These are phyloP conservation scores for Talinum fruticosum DNA, from an alignment of 148 eudicot species.

Conservation along the genomic window DNA sequence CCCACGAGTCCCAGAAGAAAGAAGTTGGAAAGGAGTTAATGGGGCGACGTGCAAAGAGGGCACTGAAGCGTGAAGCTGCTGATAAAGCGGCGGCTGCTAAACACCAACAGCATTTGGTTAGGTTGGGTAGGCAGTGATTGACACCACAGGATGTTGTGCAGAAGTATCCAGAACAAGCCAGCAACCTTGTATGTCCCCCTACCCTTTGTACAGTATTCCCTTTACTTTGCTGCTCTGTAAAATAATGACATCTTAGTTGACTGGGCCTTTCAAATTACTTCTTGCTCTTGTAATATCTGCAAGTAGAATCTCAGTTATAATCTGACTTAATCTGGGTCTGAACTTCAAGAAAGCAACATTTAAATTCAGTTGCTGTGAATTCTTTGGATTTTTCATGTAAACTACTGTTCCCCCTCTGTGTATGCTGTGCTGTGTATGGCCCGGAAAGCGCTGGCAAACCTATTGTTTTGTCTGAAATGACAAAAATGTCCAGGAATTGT, in stretches of 20 bases:
- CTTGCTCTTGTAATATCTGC: constrained; percentile 6
- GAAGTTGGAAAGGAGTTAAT: constrained; percentile 46
- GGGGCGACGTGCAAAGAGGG: constrained; percentile 86
- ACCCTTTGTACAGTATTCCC: constrained; percentile 26
- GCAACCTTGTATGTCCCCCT: constrained; percentile 7
- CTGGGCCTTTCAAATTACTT: constrained; percentile 5
- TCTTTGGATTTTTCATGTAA: constrained; percentile 19
- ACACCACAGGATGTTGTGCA: constrained; percentile 2
- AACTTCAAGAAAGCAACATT: constrained; percentile 3
- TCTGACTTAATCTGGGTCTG: constrained; percentile 2
- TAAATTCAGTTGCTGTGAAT: constrained; percentile 8
- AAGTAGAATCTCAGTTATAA: constrained; percentile 11
- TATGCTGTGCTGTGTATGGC: not conserved
- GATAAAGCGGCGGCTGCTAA: constrained; percentile 82
- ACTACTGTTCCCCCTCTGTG: constrained; percentile 1
- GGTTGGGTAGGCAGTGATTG: constrained; percentile 56
- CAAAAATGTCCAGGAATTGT: too few species aligned
- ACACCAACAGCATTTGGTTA: constrained; percentile 71
- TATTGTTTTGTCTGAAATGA: too few species aligned
- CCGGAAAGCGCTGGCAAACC: too few species aligned
- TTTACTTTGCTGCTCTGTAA: constrained; percentile 10
- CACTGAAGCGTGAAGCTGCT: constrained; percentile 90
- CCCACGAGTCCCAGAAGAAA: constrained; percentile 62
- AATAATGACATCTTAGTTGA: constrained; percentile 23
- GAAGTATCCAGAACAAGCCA: not conserved